phyloP scores from a whole-genome alignment of 768 basidiomycete genomes.

The Nidula microcarpa region DNA sequence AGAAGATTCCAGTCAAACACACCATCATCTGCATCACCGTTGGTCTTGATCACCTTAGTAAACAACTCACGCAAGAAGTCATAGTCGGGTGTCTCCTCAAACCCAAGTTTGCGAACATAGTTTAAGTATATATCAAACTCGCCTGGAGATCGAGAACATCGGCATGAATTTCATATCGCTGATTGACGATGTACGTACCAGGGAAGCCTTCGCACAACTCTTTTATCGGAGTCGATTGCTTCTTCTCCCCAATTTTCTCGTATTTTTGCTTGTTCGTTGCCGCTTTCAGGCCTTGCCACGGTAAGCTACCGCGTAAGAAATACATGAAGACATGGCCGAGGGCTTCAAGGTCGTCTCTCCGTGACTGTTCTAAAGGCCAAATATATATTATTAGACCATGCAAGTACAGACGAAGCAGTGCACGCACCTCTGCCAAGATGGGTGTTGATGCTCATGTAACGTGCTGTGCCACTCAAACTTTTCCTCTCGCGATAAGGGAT shows the following conservation, averaged over 20 bases:
- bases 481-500: slow-evolving; percentile 99
- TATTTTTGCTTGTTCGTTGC: slow-evolving; percentile 99
- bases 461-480: slow-evolving; percentile 93
- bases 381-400: slow-evolving; percentile 5
- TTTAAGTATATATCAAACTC: slow-evolving; percentile 99
- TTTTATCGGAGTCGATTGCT: slow-evolving; percentile 96
- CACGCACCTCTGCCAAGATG: slow-evolving; percentile 89
- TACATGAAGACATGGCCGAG: slow-evolving; percentile 99
- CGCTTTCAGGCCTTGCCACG: slow-evolving; percentile 99
- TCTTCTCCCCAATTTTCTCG: slow-evolving; percentile 99
- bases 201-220: slow-evolving; percentile 96
- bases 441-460: slow-evolving; percentile 99
- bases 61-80: slow-evolving; percentile 96
- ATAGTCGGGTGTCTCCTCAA: slow-evolving; percentile 99
- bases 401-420: slow-evolving; percentile 1
- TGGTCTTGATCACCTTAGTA: slow-evolving; percentile 89
- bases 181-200: slow-evolving; percentile 37
- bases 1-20: slow-evolving; percentile 96
- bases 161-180: not conserved
- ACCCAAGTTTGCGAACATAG: slow-evolving; percentile 98
- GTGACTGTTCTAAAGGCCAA: slow-evolving; percentile 66
- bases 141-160: slow-evolving; percentile 46
- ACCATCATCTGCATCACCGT: slow-evolving; percentile 87
- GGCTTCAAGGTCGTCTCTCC: slow-evolving; percentile 97
- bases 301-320: slow-evolving; percentile 92